Percentiles rank a stretch among this genome's conserved stretches.
phyloP scores from a whole-genome alignment of 1,139 yeast species.

The Pneumocystis jirovecii region DNA sequence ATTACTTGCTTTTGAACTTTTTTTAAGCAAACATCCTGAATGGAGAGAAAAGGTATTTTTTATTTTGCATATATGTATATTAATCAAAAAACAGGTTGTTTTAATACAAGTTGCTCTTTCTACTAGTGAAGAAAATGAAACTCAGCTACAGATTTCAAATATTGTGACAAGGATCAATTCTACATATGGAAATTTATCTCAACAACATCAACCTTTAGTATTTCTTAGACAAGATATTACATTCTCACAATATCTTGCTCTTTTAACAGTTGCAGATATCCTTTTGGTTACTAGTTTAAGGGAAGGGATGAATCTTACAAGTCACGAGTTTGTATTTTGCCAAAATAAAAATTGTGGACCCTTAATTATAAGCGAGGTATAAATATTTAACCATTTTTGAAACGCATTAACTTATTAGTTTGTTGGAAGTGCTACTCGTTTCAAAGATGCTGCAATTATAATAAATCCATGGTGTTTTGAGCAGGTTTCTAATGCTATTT shows the following conservation, averaged over 20 bases:
- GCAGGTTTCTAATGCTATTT: conserved; percentile 48
- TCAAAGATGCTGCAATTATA: conserved; percentile 56
- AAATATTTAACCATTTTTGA: conserved; percentile 6
- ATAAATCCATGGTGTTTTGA: conserved; percentile 85
- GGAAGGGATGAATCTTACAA: conserved; percentile 92
- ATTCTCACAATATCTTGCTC: conserved; percentile 76
- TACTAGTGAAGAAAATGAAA: conserved; percentile 29
- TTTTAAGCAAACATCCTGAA: conserved; percentile 55
- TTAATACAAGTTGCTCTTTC: conserved; percentile 70
- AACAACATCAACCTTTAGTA: conserved; percentile 66
- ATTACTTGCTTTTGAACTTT: conserved; percentile 69
- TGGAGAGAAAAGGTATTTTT: conserved; percentile 40
- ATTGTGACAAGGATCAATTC: conserved; percentile 80
- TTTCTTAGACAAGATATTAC: conserved; percentile 76
- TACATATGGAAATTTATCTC: conserved; percentile 52
- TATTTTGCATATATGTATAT: neutral
- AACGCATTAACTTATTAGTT: conserved; percentile 25
- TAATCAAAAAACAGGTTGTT: conserved; percentile 24
- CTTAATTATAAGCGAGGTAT: conserved; percentile 54
- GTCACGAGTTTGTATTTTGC: conserved; percentile 83
- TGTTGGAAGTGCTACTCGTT: conserved; percentile 78
- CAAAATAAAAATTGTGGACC: conserved; percentile 53
- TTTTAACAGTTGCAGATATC: conserved; percentile 70
- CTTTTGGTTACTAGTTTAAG: conserved; percentile 83
- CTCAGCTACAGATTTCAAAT: conserved; percentile 57